phyloP scores from a whole-genome alignment of 305 asterid species.

The Fraxinus dipetala region DNA sequence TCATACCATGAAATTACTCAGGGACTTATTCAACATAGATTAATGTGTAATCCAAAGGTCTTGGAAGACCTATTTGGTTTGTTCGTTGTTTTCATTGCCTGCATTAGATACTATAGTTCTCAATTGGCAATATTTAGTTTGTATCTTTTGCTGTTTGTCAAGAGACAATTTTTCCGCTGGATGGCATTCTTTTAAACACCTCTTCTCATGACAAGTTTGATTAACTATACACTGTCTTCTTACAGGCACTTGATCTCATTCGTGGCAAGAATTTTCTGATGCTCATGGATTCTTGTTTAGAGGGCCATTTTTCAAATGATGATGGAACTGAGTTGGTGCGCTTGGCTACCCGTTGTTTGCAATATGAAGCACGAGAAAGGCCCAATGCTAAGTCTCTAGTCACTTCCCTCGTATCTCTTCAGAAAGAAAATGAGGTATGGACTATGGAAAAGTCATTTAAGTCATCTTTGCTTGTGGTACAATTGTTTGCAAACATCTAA shows the following conservation, averaged over 20 bases:
- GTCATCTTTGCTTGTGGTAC: neutral
- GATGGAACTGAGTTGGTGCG: conserved; percentile 84
- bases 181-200: neutral
- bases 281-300: conserved; percentile 93
- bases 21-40: neutral
- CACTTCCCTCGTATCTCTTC: conserved; percentile 61
- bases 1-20: neutral
- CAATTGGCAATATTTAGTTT: neutral
- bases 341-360: conserved; percentile 85
- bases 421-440: conserved; percentile 79
- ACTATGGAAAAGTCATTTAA: neutral
- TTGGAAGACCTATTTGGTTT: neutral
- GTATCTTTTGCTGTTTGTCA: neutral
- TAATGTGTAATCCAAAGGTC: neutral
- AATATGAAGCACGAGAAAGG: conserved; percentile 88
- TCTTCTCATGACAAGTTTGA: neutral
- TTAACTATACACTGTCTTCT: conserved; percentile 7
- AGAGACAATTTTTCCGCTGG: neutral
- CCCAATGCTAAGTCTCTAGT: conserved; percentile 74
- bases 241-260: conserved; percentile 85
- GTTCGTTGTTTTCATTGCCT: neutral
- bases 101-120: neutral
- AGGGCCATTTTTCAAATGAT: conserved; percentile 80
- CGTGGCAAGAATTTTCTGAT: conserved; percentile 75
- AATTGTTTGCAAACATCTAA: neutral